These are phyloP conservation scores for Backusella tuberculispora DNA, from an alignment of 192 early-diverging fungal species.

Conservation along the genomic window DNA sequence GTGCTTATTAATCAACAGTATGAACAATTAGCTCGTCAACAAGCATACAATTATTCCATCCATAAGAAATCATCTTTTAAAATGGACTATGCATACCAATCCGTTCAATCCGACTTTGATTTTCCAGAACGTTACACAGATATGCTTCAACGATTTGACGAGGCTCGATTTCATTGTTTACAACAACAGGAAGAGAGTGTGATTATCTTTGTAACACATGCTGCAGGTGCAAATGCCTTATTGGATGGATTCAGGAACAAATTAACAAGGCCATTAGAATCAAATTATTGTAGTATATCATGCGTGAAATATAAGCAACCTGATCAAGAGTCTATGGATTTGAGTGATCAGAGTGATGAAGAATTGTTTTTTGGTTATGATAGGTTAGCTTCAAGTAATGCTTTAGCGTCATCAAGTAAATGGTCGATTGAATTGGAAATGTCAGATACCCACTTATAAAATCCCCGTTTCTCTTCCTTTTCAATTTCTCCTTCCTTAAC, in stretches of 20 bases:
- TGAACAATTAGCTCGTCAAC: slow-evolving; percentile 33
- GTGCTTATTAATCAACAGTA: slow-evolving; percentile 29
- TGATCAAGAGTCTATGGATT: not conserved
- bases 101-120: slow-evolving; percentile 26
- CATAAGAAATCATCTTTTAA: slow-evolving; percentile 12
- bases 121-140: slow-evolving; percentile 37
- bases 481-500: not conserved
- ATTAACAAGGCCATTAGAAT: slow-evolving; percentile 26
- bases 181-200: slow-evolving; percentile 13
- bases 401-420: not conserved
- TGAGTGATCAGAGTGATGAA: slow-evolving; percentile 27
- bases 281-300: slow-evolving; percentile 28
- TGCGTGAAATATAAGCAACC: not conserved
- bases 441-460: slow-evolving; percentile 14
- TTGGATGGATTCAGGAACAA: slow-evolving; percentile 34
- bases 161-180: slow-evolving; percentile 22
- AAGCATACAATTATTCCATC: slow-evolving; percentile 25
- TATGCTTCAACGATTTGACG: slow-evolving; percentile 40
- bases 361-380: slow-evolving; percentile 8
- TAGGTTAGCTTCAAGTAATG: not conserved
- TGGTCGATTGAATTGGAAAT: slow-evolving; percentile 3
- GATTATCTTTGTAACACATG: slow-evolving; percentile 39
- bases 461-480: not conserved
- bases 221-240: slow-evolving; percentile 41
- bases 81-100: slow-evolving; percentile 30